These are phyloP conservation scores for Phytophthora pseudosyringae DNA, from an alignment of 352 stramenopile genomes.

Conservation along the genomic window DNA sequence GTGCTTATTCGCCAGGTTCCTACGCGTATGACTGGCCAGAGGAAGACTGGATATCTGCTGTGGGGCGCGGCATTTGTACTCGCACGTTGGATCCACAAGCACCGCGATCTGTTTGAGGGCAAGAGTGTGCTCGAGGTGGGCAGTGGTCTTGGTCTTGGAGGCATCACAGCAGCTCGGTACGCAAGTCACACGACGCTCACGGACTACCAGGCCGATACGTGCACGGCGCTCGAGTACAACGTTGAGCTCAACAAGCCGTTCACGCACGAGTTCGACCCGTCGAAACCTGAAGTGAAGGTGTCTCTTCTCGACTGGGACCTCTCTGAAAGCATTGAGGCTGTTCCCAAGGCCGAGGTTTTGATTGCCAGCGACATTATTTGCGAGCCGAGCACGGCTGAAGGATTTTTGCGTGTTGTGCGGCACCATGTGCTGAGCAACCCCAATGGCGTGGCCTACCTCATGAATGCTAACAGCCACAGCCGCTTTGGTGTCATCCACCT, in stretches of 20 bases:
- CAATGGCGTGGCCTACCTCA: constrained; percentile 77
- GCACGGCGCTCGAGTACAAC: constrained; percentile 79
- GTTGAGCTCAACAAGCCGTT: constrained; percentile 77
- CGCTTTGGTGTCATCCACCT: constrained; percentile 83
- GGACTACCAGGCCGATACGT: constrained; percentile 88
- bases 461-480: constrained; percentile 89
- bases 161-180: constrained; percentile 80
- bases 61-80: constrained; percentile 86
- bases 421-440: constrained; percentile 52
- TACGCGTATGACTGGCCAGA: constrained; percentile 84
- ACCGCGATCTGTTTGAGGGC: constrained; percentile 71
- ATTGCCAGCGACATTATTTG: constrained; percentile 91
- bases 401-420: constrained; percentile 81
- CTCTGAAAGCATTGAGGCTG: constrained; percentile 63
- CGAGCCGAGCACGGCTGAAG: constrained; percentile 85
- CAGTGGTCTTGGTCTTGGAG: constrained; percentile 80
- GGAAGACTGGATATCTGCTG: constrained; percentile 86
- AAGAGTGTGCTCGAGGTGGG: constrained; percentile 86
- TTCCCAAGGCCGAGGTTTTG: constrained; percentile 75
- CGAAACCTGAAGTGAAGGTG: constrained; percentile 60
- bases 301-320: constrained; percentile 81
- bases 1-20: constrained; percentile 85
- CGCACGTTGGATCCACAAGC: constrained; percentile 80
- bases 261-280: constrained; percentile 64
- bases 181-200: constrained; percentile 69